Base-by-base conservation (phyloP, 2,329 filamentous ascomycete genomes). In the Fusarium sp. region DNA sequence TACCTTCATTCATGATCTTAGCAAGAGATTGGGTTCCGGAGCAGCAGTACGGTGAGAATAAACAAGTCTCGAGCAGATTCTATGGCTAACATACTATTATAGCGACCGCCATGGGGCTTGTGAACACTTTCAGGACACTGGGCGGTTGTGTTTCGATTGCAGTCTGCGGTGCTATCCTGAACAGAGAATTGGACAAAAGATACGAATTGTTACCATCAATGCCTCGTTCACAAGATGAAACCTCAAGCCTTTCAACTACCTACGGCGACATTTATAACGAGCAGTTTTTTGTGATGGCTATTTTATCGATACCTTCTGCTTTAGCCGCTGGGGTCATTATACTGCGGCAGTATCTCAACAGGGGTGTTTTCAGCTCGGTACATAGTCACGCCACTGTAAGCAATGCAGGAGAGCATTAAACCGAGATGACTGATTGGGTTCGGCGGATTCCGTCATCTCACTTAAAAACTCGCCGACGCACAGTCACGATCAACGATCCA, bases 391-490 rank as follows among this genome's bases (percentile, higher is more conserved):
- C 24, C 24, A 24, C 24, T 24, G 24, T 7, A 7, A 1, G 4
- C 4, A 24, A 24, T 24, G 7, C 24, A 24, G 24, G 24, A 3
- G 24, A 24, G 24, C 24, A 24, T 24, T 24, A 24, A 3, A 5
- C 1, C 24, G 24, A 24, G 7, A 24, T 3, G 4, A 14, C 15
- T 39, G 13, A 40, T 40, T 51, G 21, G 21, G 11, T 39, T 24
- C 47, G 47, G 47, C 17, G 36, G n/a, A n/a, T 51, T 51, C 21
- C n/a, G 14, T 19, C 7, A 28, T 22, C 11, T 24, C 47, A 28
- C 14, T 51, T 28, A 15, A 19, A 19, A 51, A 51, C n/a, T 39
- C 47, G 47, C 47, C 47, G 47, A 50, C n/a, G n/a, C n/a, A n/a
- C n/a, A n/a, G 13, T 24, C 7, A 7, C 7, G 24, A 24, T 5